These are phyloP conservation scores for Claviceps pazoutovae DNA, from an alignment of 2,329 filamentous ascomycete species.

Conservation along the genomic window DNA sequence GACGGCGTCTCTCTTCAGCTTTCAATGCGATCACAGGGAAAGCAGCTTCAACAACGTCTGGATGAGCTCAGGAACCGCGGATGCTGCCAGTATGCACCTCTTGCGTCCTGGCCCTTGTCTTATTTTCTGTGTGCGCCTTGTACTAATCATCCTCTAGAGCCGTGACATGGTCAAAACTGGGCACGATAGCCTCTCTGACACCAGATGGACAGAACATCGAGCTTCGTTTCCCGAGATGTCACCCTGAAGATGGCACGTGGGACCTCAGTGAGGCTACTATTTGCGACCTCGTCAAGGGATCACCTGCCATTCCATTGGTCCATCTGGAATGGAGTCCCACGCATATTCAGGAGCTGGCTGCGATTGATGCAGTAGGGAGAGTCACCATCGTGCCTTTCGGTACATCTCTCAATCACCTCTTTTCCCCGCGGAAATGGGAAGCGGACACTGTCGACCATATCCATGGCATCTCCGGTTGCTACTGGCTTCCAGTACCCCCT, in stretches of 20 bases:
- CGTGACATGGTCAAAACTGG: conserved; percentile 77
- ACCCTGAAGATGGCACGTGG: conserved; percentile 60
- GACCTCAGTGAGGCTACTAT: conserved; percentile 57
- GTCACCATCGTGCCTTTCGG: conserved; percentile 61
- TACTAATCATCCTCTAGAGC: conserved; percentile 34
- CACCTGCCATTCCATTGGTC: conserved; percentile 53
- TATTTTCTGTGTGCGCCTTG: background rate
- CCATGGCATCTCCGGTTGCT: conserved; percentile 65
- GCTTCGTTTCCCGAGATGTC: conserved; percentile 57
- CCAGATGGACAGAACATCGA: conserved; percentile 56
- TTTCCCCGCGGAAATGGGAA: conserved; percentile 45
- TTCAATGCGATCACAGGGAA: conserved; percentile 30
- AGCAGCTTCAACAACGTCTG: conserved; percentile 56
- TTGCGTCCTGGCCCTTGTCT: background rate
- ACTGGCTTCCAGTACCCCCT: conserved; percentile 61
- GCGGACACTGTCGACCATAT: conserved; percentile 61
- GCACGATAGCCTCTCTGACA: conserved; percentile 71
- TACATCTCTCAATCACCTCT: conserved; percentile 60
- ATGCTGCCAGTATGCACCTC: conserved; percentile 61
- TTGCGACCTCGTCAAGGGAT: conserved; percentile 44
- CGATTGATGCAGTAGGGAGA: conserved; percentile 67
- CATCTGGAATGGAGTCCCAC: conserved; percentile 72
- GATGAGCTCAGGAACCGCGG: conserved; percentile 64
- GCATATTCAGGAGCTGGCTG: conserved; percentile 63
- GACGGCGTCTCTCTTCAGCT: conserved; percentile 50